Conservation (phyloP, 352 stramenopile genomes). For the Pythium rhizo-oryzae region DNA sequence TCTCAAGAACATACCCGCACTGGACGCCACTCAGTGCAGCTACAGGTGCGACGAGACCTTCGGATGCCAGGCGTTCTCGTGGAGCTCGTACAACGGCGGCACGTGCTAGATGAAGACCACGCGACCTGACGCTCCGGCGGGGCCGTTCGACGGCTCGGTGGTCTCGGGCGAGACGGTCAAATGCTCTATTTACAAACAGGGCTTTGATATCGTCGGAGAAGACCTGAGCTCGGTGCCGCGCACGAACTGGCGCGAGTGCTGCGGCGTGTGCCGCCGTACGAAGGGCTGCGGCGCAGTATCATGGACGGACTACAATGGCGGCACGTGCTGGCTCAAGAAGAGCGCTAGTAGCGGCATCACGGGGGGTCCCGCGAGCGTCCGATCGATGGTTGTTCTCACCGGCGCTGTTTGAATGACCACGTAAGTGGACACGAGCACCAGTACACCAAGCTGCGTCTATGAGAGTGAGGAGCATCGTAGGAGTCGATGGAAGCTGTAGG, state of each 20-base stretch:
- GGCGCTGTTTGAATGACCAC: too few species aligned
- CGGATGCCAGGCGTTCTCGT: slow-evolving; percentile 25
- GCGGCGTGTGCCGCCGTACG: slow-evolving; percentile 2
- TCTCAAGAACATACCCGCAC: too few species aligned
- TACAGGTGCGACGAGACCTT: too few species aligned
- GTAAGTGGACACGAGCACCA: too few species aligned
- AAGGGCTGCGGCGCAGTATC: not conserved
- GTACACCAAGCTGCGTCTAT: too few species aligned
- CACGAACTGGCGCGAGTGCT: not conserved
- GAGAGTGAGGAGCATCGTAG: too few species aligned
- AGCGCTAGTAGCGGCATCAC: not conserved
- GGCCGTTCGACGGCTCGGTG: not conserved
- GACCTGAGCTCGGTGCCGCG: not conserved
- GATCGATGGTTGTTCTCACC: too few species aligned
- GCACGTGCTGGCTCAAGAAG: slow-evolving; percentile 43
- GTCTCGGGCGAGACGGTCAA: too few species aligned
- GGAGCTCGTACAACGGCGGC: slow-evolving; percentile 22
- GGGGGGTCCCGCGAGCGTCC: too few species aligned
- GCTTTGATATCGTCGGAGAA: not conserved
- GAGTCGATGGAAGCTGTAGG: too few species aligned
- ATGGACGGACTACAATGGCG: not conserved
- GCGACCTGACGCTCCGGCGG: not conserved
- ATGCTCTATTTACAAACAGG: not conserved
- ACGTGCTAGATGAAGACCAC: slow-evolving; percentile 33
- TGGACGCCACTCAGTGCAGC: too few species aligned